phyloP scores from a whole-genome alignment of 1,139 yeast species.

The Geotrichum australiense region DNA sequence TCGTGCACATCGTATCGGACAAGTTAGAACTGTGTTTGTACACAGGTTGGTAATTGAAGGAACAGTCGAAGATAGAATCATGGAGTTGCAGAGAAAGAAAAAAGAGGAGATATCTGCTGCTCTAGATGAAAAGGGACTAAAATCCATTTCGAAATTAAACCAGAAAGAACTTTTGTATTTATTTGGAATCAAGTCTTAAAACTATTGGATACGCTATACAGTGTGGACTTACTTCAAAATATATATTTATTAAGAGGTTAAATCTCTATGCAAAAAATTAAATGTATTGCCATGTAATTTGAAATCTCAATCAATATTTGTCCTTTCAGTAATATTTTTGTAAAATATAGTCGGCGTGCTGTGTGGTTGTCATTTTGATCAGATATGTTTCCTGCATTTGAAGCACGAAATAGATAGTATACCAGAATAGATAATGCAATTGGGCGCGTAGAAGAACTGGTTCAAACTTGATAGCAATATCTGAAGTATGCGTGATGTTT shows the following conservation, averaged over 20 bases:
- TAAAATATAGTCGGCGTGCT: no score
- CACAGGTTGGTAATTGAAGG: constrained; percentile 58
- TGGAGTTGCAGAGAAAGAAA: constrained; percentile 67
- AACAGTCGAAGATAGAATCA: constrained; percentile 82
- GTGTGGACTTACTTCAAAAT: no score
- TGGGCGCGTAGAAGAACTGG: no score
- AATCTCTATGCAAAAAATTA: not conserved
- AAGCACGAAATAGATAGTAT: no score
- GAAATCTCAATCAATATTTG: constrained; percentile 18
- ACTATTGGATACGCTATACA: no score
- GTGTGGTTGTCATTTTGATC: no score
- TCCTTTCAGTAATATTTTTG: no score
- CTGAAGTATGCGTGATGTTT: no score
- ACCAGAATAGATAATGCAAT: no score
- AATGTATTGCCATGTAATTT: not conserved
- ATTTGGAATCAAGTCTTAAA: constrained; percentile 59
- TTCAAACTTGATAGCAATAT: no score
- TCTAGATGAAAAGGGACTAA: constrained; percentile 67
- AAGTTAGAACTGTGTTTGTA: constrained; percentile 63
- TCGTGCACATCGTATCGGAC: constrained; percentile 91
- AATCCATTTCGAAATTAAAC: constrained; percentile 57
- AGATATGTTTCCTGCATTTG: no score
- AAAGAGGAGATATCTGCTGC: constrained; percentile 73
- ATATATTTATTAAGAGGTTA: no score
- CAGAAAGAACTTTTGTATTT: constrained; percentile 68